phyloP scores from a whole-genome alignment of 805 yeast species.

The Tetrapisispora fleetii region DNA sequence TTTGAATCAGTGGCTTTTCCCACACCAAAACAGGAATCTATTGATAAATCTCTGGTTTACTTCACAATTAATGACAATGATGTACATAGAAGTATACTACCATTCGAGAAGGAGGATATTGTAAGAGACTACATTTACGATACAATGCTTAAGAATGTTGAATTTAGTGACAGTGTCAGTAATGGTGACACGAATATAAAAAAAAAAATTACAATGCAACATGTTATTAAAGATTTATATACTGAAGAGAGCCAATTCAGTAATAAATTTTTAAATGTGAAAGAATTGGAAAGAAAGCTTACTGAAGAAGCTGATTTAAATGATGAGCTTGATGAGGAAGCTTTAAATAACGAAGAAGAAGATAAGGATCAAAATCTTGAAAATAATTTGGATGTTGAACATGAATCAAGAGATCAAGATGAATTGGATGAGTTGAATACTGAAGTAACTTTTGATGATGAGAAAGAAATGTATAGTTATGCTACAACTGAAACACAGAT shows the following conservation, averaged over 20 bases:
- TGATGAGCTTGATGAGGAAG: neutral
- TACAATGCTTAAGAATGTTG: neutral
- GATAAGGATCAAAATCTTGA: neutral
- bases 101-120: neutral
- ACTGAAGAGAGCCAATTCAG: too few relatives aligned
- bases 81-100: neutral
- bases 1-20: neutral
- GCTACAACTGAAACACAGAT: too few relatives aligned
- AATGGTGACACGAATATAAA: neutral
- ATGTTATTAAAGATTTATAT: too few relatives aligned
- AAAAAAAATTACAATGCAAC: too few relatives aligned
- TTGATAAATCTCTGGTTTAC: neutral
- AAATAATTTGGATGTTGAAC: neutral
- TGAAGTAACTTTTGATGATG: too few relatives aligned
- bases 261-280: neutral
- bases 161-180: neutral
- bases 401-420: too few relatives aligned
- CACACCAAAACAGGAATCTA: neutral
- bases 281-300: neutral
- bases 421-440: too few relatives aligned
- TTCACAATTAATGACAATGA: neutral
- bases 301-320: neutral
- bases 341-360: neutral
- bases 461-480: too few relatives aligned
- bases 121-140: neutral